phyloP scores from a whole-genome alignment of 2,329 filamentous ascomycete genomes.

The Cadophora gregata region DNA sequence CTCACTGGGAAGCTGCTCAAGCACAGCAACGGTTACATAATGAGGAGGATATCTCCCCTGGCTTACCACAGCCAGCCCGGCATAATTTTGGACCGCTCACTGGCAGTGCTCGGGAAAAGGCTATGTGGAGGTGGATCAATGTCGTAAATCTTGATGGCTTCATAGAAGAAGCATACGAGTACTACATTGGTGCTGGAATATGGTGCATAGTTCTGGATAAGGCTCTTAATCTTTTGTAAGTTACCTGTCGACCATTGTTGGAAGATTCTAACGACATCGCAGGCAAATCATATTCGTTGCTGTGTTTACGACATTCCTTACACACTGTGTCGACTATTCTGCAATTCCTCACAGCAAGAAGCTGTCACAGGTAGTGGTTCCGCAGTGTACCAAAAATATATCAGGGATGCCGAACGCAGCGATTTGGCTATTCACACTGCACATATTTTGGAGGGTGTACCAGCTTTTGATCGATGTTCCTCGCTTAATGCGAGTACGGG shows the following conservation, averaged over 20 bases:
- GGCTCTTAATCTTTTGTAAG: conserved; percentile 62
- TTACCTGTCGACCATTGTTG: conserved; percentile 18
- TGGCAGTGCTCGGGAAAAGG: conserved; percentile 67
- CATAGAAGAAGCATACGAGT: conserved; percentile 70
- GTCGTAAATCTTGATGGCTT: conserved; percentile 74
- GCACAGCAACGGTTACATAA: conserved; percentile 56
- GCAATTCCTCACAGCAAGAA: conserved; percentile 60
- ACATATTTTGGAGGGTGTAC: conserved; percentile 66
- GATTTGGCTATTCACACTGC: conserved; percentile 68
- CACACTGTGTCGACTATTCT: conserved; percentile 71
- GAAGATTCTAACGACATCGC: conserved; percentile 17
- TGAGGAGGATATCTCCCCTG: conserved; percentile 46
- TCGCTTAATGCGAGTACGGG: conserved; percentile 66
- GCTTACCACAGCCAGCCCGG: conserved; percentile 48
- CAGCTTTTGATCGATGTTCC: conserved; percentile 63
- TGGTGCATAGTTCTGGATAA: conserved; percentile 69
- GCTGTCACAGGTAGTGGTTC: conserved; percentile 58
- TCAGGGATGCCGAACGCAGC: conserved; percentile 47
- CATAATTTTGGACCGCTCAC: conserved; percentile 54
- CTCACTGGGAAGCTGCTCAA: conserved; percentile 62
- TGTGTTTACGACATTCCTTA: conserved; percentile 70
- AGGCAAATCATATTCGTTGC: conserved; percentile 71
- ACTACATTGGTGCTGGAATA: conserved; percentile 71
- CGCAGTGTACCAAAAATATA: conserved; percentile 58
- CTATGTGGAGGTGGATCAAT: conserved; percentile 77